Percentiles rank a stretch among this genome's conserved stretches.
Conservation (phyloP, 202 grass and related monocot genomes). For the Schoenoplectus triqueter region DNA sequence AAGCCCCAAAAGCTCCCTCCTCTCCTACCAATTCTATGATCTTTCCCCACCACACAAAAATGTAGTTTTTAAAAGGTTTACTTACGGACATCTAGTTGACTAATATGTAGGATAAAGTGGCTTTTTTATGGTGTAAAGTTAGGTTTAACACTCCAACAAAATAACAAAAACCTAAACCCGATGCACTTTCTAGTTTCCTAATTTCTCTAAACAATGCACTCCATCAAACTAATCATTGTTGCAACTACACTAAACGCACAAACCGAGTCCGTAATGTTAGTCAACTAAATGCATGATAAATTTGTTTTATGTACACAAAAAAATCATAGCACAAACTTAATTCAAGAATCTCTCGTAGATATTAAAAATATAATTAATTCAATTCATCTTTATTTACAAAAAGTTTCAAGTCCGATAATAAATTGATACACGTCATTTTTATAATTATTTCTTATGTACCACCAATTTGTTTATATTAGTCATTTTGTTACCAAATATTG, state of each 20-base stretch:
- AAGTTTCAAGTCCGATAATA: neutral
- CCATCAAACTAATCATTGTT: neutral
- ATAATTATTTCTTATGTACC: neutral
- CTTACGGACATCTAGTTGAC: slow-evolving; percentile 33
- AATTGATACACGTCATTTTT: neutral
- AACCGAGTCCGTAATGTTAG: too few species aligned
- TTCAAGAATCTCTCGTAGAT: too few species aligned
- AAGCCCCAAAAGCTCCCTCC: neutral
- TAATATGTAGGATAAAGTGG: slow-evolving; percentile 26
- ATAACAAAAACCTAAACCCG: neutral
- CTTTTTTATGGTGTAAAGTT: slow-evolving; percentile 40
- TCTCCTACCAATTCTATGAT: slow-evolving; percentile 21
- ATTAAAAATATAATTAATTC: too few species aligned
- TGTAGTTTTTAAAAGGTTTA: slow-evolving; percentile 17
- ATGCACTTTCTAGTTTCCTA: slow-evolving; percentile 8
- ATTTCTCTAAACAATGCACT: neutral
- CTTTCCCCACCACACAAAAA: slow-evolving; percentile 36
- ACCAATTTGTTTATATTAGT: neutral
- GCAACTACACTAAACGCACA: too few species aligned
- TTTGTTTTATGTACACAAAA: too few species aligned
- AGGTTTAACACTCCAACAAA: slow-evolving; percentile 5
- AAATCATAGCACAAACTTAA: too few species aligned
- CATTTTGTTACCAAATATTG: neutral
- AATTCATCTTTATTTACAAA: neutral
- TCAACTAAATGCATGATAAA: too few species aligned